These are phyloP conservation scores for Tolypocladium endophyticum DNA, from an alignment of 2,329 filamentous ascomycete species.

Conservation along the genomic window DNA sequence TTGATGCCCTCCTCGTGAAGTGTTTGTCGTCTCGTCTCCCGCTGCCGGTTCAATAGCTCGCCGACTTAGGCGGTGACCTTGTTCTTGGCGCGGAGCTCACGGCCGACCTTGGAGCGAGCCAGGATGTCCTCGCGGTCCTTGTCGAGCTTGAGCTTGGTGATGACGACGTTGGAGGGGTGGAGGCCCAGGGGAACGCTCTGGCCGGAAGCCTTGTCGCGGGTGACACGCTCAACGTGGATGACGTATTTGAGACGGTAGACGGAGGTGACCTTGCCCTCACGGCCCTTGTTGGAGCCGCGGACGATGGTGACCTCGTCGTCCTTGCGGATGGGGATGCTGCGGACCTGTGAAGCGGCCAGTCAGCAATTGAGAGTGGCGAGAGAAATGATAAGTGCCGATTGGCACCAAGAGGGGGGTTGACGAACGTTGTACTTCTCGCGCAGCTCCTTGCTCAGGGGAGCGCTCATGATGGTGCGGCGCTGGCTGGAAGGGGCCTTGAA, in stretches of 20 bases:
- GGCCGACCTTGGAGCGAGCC: conserved; percentile 72
- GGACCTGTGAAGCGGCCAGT: conserved; percentile 49
- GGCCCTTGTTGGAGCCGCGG: conserved; percentile 91
- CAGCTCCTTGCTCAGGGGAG: conserved; percentile 91
- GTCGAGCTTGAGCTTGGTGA: conserved; percentile 98
- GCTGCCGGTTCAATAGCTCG: conserved; percentile 3
- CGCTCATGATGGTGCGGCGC: conserved; percentile 95
- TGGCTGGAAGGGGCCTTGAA: conserved; percentile 90
- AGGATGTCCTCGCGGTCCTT: conserved; percentile 87
- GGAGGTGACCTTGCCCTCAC: conserved; percentile 94
- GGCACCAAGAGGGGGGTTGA: conserved; percentile 4
- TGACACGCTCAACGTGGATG: conserved; percentile 93
- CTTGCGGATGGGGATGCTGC: conserved; percentile 94
- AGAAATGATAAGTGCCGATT: background rate
- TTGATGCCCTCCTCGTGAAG: conserved; percentile 7
- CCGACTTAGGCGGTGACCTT: conserved; percentile 47
- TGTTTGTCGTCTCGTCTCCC: conserved; percentile 7
- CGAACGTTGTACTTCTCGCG: conserved; percentile 97
- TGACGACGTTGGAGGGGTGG: conserved; percentile 92
- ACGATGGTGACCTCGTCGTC: conserved; percentile 91
- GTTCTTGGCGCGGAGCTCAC: conserved; percentile 64
- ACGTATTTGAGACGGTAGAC: conserved; percentile 98
- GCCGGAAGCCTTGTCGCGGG: conserved; percentile 94
- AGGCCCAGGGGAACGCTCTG: conserved; percentile 91
- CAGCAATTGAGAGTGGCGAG: background rate